Evolutionary conservation across 768 basidiomycete species (phyloP).

Genomic region (Suillus luteus): DNA sequence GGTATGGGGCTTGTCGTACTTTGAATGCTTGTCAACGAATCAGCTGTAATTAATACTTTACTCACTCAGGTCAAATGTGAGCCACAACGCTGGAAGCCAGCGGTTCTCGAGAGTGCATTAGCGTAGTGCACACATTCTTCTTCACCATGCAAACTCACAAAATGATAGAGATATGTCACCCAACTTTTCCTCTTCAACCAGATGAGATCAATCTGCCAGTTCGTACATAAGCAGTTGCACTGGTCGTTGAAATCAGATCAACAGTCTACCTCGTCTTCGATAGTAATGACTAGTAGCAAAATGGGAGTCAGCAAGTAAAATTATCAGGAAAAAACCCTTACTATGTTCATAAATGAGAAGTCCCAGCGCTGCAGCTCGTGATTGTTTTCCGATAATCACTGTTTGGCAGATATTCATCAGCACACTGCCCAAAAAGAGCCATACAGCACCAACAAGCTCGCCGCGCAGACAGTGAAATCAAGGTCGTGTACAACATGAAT

Average conservation of each 20-base stretch:
- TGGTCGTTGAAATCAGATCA: background rate
- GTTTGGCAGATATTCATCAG: background rate
- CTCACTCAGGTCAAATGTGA: slow-evolving; percentile 12
- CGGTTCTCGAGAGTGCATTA: slow-evolving; percentile 8
- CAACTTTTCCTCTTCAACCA: slow-evolving; percentile 16
- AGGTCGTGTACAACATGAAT: background rate
- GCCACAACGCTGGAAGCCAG: slow-evolving; percentile 14
- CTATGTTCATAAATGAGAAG: slow-evolving; percentile 18
- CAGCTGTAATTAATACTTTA: background rate
- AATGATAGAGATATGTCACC: slow-evolving; percentile 16
- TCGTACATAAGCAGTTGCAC: background rate
- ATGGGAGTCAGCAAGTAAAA: background rate
- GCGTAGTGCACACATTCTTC: background rate
- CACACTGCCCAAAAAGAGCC: background rate
- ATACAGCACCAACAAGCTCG: background rate
- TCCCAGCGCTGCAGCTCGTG: slow-evolving; percentile 15
- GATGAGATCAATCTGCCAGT: slow-evolving; percentile 14
- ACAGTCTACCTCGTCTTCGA: slow-evolving; percentile 14
- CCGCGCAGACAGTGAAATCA: background rate
- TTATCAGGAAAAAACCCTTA: background rate
- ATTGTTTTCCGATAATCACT: slow-evolving; percentile 16
- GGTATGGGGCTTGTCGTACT: slow-evolving; percentile 7
- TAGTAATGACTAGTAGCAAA: slow-evolving; percentile 12
- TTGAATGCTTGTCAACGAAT: background rate
- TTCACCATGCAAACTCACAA: slow-evolving; percentile 9